A percentile compares a stretch with the other conserved stretches of the same genome.
phyloP scores from a whole-genome alignment of 345 rosid species.

The Populus nigra region DNA sequence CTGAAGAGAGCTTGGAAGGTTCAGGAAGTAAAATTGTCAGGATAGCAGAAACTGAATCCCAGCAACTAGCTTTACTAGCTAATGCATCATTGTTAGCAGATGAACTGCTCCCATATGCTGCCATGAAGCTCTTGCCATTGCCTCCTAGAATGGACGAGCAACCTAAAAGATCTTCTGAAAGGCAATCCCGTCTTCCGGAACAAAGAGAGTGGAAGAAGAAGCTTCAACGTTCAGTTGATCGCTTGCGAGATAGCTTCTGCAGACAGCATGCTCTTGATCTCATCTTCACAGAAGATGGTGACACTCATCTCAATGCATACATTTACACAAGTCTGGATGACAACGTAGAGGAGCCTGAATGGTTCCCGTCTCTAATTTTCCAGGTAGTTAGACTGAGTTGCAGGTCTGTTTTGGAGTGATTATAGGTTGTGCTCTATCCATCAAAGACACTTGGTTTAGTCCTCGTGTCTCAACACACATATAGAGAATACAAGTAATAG shows the following conservation, averaged over 20 bases:
- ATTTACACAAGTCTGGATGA: slow-evolving; percentile 63
- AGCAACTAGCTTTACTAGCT: slow-evolving; percentile 79
- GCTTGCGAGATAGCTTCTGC: slow-evolving; percentile 84
- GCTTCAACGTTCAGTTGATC: slow-evolving; percentile 75
- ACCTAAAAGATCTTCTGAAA: slow-evolving; percentile 55
- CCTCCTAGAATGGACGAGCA: slow-evolving; percentile 43
- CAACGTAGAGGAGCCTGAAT: slow-evolving; percentile 62
- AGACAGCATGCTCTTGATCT: slow-evolving; percentile 88
- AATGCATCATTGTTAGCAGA: slow-evolving; percentile 83
- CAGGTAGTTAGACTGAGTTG: slow-evolving; percentile 40
- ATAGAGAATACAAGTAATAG: not conserved
- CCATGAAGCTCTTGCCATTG: slow-evolving; percentile 57
- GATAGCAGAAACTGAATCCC: slow-evolving; percentile 75
- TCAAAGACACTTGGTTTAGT: not conserved
- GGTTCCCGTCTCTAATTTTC: slow-evolving; percentile 79
- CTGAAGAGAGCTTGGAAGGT: slow-evolving; percentile 59
- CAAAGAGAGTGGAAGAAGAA: slow-evolving; percentile 84
- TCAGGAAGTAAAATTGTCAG: slow-evolving; percentile 57
- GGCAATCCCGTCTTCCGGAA: slow-evolving; percentile 66
- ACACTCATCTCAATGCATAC: slow-evolving; percentile 54
- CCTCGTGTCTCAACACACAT: not conserved
- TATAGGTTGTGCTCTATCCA: not conserved
- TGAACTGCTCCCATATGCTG: slow-evolving; percentile 81
- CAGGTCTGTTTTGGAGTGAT: not conserved
- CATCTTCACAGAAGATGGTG: slow-evolving; percentile 82